Base-by-base conservation (phyloP, 768 basidiomycete species). In the Amanita pseudoporphyria region DNA sequence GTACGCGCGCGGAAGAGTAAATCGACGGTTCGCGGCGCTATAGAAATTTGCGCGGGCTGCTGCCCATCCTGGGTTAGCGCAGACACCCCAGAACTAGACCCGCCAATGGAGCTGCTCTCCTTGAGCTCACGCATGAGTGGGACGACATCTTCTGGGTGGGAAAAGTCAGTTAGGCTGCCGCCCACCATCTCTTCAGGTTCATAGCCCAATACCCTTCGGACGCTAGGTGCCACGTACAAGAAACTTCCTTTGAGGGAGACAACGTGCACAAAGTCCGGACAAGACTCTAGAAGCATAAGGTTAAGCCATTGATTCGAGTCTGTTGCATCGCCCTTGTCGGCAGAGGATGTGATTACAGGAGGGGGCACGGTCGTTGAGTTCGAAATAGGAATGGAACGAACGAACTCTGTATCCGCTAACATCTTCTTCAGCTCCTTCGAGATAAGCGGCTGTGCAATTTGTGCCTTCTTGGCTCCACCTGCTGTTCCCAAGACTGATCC, bases 91-190 rank as follows among this genome's bases (percentile, higher is more conserved):
- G 32, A 35, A 30, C 44, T 10, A 32, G 22, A 5, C 24, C 16
- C 41, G 9, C 59, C 58, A 1, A 60, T 65, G 7, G 68, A 57
- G 22, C 67, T 77, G 38, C 74, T 71, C 56, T 89, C 88, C 61
- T 96, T 97, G 57, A 96, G 73, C 68, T 95, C 91, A 38, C 94
- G 79, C 77, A 88, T 87, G 54, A 94, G 77, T 0, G 89, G 90
- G 13, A 95, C 85, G 31, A 93, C 75, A 61, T 99, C 95, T 43
- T 87, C 84, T 1, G 84, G 84, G 62, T 95, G 92, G 53, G 90
- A 90, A 53, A 89, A 76, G 59, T 93, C 89, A 9, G 81, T 70
- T 46, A 98, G 74, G 7, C 77, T 74, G 58, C 77, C 80, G 47
- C 89, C 89, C 21, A 89, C 73, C 49, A 98, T 79, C 51, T 95